Evolutionary conservation across 2,329 filamentous ascomycete genomes (phyloP), one percentile per base, ranked within the genome.

Genomic region (Boeremia lycopersici): DNA sequence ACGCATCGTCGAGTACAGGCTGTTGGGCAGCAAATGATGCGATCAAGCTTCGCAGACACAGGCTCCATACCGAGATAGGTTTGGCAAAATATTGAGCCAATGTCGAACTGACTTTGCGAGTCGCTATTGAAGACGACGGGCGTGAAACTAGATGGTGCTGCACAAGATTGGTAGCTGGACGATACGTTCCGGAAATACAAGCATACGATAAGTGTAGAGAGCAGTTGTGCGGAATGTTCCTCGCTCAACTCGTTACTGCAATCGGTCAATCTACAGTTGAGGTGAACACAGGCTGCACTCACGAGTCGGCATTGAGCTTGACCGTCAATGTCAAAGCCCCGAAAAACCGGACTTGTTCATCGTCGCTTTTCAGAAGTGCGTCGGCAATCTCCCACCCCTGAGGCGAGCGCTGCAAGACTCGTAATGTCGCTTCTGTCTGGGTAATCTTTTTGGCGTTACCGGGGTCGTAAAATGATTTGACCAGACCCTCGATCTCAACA

Each of bases 291-390:
- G 17, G 26, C 6, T 33, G n/a, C n/a, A 67, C 80, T 60, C 78
- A 89, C 89, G 87, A 91, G 70, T 95, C 91, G n/a, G 88, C 89
- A 72, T 98, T 97, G 54, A 98, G 85, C 77, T 98, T 99, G 65
- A 98, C 86, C 45, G 91, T 96, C 62, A 97, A 89, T 0, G 93
- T 98, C 55, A 97, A 82, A 28, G 93, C 93, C 12, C 91, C 95
- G 71, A 96, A 96, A 76, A 98, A 98, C 61, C 89, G 89, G 63
- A 95, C 86, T 66, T 93, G 88, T 57, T 89, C 84, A 62, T 90
- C 86, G 19, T 84, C 78, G 57, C 85, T 86, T 45, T 79, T 79
- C 10, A 97, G 79, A 12, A 98, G 81, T 46, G 86, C 85, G 68
- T 93, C 87, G 17, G 91, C 92, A 40, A 97, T 82, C 51, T 89